Base-by-base conservation (phyloP, 2,329 filamentous ascomycete genomes). In the Fusarium irregulare region DNA sequence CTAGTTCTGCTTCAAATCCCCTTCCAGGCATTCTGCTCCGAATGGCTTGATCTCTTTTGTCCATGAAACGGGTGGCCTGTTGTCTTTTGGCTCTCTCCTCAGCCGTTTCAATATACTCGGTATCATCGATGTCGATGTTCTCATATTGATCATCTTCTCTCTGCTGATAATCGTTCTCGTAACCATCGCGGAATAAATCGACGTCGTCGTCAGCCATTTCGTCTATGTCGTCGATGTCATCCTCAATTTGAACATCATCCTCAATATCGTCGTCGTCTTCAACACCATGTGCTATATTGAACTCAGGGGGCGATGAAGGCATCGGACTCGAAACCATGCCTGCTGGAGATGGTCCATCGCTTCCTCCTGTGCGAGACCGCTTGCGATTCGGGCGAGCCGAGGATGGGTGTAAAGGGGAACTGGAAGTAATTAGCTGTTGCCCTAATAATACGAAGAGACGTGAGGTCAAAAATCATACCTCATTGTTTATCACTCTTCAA, bases 401-500 rank as follows among this genome's bases (percentile, higher is more conserved):
- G 75, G 91, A 93, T 71, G 94, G 94, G 65, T 91, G 90, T 66
- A 97, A 86, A 78, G 94, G 94, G 79, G 93, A 97, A 85, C 93
- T 97, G 77, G 25, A 50, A 32, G 7, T 14, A 23, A 69, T 75
- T 42, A 73, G 72, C 20, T 32, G 4, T 30, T 58, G 21, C 40
- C 47, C 9, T 4, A 5, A 18, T 32, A 7, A 11, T 37, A 18
- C 1, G 4, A 30, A 11, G 23, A 6, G 13, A 23, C 21, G 6
- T 40, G 20, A 9, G 13, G 10, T 42, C 6, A n/a, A 41, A 8
- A 9, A 41, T 30, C 46, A 25, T 53, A 55, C 70, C 66, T 72
- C 66, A 72, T 72, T 10, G 23, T 71, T 60, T 8, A 16, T 53
- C 16, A 30, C 41, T 56, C 58, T 55, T 61, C 21, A 40, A 27